Conservation (phyloP, 2,329 filamentous ascomycete species). For the Anisogramma anomala region DNA sequence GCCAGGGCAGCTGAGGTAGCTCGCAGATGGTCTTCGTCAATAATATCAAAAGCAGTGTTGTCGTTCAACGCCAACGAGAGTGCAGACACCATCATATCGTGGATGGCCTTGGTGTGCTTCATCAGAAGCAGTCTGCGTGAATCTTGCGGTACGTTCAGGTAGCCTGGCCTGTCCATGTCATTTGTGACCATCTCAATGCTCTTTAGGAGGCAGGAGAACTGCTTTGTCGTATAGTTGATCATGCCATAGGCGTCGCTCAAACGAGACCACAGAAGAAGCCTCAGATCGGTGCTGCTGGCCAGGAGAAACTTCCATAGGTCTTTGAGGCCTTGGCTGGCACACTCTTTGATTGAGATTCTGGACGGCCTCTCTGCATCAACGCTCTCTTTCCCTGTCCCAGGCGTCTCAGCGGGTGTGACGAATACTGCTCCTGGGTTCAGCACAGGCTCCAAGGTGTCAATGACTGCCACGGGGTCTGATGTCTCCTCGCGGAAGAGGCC, state of each 20-base stretch:
- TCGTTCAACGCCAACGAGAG: conserved; percentile 60
- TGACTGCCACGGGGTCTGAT: conserved; percentile 70
- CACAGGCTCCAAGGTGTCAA: conserved; percentile 86
- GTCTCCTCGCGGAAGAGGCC: conserved; percentile 77
- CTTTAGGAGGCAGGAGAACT: conserved; percentile 75
- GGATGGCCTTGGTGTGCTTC: conserved; percentile 65
- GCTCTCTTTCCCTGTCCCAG: conserved; percentile 10
- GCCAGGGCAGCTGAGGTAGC: conserved; percentile 61
- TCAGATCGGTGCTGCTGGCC: conserved; percentile 68
- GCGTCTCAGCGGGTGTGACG: conserved; percentile 20
- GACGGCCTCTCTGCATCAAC: conserved; percentile 12
- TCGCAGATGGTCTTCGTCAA: conserved; percentile 68
- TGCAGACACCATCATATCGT: conserved; percentile 62
- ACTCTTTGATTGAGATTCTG: conserved; percentile 35
- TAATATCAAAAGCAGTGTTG: conserved; percentile 62
- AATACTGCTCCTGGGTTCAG: conserved; percentile 58
- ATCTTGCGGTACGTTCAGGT: conserved; percentile 44
- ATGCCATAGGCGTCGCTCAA: conserved; percentile 79
- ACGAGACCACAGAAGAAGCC: conserved; percentile 79
- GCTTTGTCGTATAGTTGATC: conserved; percentile 78
- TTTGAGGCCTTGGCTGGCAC: conserved; percentile 45
- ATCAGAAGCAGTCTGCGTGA: conserved; percentile 62
- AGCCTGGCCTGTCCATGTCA: conserved; percentile 51
- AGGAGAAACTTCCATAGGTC: conserved; percentile 81
- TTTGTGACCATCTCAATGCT: conserved; percentile 73